Evolutionary conservation across 768 basidiomycete genomes (phyloP), one percentile per base, ranked within the genome.

Genomic region (Xanthoconium purpureum): DNA sequence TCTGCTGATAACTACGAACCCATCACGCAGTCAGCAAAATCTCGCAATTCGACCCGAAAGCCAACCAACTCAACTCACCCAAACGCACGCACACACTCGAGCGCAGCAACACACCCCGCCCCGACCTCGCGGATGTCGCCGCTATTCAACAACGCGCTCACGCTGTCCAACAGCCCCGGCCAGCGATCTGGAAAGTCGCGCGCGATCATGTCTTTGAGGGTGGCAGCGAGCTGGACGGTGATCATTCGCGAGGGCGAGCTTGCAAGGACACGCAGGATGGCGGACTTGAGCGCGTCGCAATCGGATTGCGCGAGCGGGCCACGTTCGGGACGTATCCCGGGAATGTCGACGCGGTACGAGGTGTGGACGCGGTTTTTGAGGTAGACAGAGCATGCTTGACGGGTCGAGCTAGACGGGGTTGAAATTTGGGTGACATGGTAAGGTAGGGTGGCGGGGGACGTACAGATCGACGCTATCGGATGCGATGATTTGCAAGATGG

Each of bases 341-440:
- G 50, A 43, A 51, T 47, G 55, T 85, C 82, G 63, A 83, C 63
- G 58, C 78, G 69, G 68, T 93, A 95, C 18, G 79, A 79, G 6
- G 78, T 77, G 54, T 82, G 80, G 57, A 95, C 84, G 64, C 94
- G 88, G 71, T 96, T 96, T 74, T 96, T 96, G 65, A 95, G 78
- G 82, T 88, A 96, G 20, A 96, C 89, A 14, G 88, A 80, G 62
- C 88, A 87, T 0, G 93, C 88, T 65, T 94, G 91, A 39, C 91
- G 89, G 53, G 88, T 91, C 28, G 89, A 80, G 55, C 89, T 92
- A 47, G 10, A 30, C 37, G 56, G 18, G 50, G n/a, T n/a, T n/a
- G n/a, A n/a, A n/a, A n/a, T n/a, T n/a, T 5, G 44, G 11, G 29
- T 53, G 55, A 55, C 43, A 24, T 14, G 3, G 50, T 47, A 18